phyloP scores from a whole-genome alignment of 768 basidiomycete genomes.

The Glaciozyma antarctica region DNA sequence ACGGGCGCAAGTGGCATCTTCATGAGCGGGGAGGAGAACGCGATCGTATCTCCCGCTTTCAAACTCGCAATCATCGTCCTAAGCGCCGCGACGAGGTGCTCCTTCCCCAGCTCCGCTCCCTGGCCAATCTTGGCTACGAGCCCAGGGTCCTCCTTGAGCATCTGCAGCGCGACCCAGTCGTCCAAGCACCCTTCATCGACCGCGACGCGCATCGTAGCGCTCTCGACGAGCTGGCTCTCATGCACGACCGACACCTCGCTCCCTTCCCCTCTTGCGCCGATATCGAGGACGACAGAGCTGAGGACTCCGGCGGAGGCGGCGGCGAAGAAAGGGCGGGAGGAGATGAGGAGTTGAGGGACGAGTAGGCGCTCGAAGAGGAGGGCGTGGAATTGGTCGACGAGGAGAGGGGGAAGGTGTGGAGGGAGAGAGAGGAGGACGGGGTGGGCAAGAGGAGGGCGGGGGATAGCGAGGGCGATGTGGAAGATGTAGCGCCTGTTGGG shows the following conservation, averaged over 20 bases:
- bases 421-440: conserved; percentile 67
- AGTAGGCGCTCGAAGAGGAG: conserved; percentile 90
- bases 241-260: conserved; percentile 71
- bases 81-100: conserved; percentile 56
- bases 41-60: conserved; percentile 37
- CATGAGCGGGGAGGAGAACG: conserved; percentile 55
- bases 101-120: conserved; percentile 45
- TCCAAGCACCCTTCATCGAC: conserved; percentile 66
- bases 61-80: conserved; percentile 29
- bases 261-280: conserved; percentile 52
- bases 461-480: conserved; percentile 61
- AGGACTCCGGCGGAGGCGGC: conserved; percentile 66
- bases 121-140: conserved; percentile 52
- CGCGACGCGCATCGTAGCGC: conserved; percentile 50
- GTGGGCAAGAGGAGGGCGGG: conserved; percentile 77
- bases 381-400: conserved; percentile 65
- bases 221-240: conserved; percentile 57
- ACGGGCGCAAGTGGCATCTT: neutral
- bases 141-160: conserved; percentile 54
- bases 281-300: conserved; percentile 69
- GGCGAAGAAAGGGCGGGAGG: conserved; percentile 76
- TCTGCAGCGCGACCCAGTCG: conserved; percentile 61
- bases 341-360: conserved; percentile 66
- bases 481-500: conserved; percentile 55
- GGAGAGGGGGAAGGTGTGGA: conserved; percentile 54